Evolutionary conservation across 768 basidiomycete genomes (phyloP), one percentile per base, ranked within the genome.

Genomic region (Psilocybe cubensis): DNA sequence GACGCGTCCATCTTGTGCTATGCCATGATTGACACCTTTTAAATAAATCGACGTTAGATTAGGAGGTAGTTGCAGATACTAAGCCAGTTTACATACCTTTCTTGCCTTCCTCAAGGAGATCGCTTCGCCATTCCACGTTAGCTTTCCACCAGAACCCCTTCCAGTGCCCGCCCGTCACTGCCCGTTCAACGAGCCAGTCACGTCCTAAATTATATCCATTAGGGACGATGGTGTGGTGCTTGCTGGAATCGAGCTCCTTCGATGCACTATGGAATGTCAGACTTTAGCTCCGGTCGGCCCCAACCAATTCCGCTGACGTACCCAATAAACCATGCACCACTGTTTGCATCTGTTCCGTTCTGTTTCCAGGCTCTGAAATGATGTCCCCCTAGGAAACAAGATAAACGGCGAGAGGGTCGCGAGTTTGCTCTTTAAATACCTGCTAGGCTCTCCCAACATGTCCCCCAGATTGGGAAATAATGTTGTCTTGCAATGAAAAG

Each of bases 361-460:
- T 95, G 92, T 66, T 85, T 86, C 92, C 92, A 95, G 7, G 91
- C 91, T 47, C 92, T 82, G 56, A 70, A 95, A 67, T 95, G 94
- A 56, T 94, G 87, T 2, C 92, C 93, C n/a, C 92, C 92, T 81
- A 66, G 41, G 21, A 25, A 43, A 43, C 4, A 48, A 33, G 3
- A 45, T 49, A 6, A 40, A 44, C 14, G 10, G 28, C 20, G 25
- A 10, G 23, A 8, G 27, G 12, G 12, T 2, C 29, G 17, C 17
- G 24, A 24, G n/a, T 43, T 21, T 21, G 21, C 7, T 33, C 49
- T 9, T 20, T 27, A 59, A 70, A 52, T 48, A 79, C 88, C 88
- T 61, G 86, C 79, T 21, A 94, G 70, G 64, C 85, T 91, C 77
- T 95, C 92, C 89, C 93, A 92, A 70, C 93, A 95, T 0, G 91